Evolutionary conservation across 768 basidiomycete genomes (phyloP).

Genomic region (Rhizopogon sp.): DNA sequence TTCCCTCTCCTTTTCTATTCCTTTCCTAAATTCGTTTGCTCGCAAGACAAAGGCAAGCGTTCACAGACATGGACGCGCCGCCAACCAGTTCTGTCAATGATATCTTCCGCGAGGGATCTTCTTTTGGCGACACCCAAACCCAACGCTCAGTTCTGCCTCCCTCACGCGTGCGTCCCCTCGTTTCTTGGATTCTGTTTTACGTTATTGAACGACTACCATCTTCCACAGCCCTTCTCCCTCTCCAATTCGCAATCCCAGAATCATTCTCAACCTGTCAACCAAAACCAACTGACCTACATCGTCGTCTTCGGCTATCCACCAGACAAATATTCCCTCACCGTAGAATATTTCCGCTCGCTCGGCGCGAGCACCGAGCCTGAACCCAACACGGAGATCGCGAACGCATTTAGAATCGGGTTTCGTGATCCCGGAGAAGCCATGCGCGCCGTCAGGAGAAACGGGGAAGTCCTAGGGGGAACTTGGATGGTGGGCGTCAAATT

Average conservation of each 20-base stretch:
- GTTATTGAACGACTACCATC: background rate
- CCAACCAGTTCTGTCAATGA: constrained; percentile 73
- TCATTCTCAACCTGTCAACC: constrained; percentile 21
- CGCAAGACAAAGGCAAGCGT: constrained; percentile 51
- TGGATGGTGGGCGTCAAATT: constrained; percentile 88
- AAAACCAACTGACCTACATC: constrained; percentile 50
- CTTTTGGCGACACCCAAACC: constrained; percentile 27
- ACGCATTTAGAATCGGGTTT: constrained; percentile 82
- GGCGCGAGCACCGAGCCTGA: constrained; percentile 69
- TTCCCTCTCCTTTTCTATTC: constrained; percentile 1
- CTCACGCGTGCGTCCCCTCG: constrained; percentile 14
- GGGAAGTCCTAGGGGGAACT: constrained; percentile 66
- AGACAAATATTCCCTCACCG: constrained; percentile 67
- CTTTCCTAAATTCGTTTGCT: constrained; percentile 3
- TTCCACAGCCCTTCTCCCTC: constrained; percentile 16
- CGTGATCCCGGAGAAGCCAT: constrained; percentile 66
- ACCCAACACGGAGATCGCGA: constrained; percentile 60
- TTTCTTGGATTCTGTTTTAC: background rate
- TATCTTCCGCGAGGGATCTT: constrained; percentile 49
- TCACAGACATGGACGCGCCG: constrained; percentile 77
- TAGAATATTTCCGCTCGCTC: constrained; percentile 71
- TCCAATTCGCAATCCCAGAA: constrained; percentile 14
- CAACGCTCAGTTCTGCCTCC: constrained; percentile 10
- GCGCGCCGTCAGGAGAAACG: constrained; percentile 77
- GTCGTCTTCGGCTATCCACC: constrained; percentile 88